Percentiles rank a stretch among this genome's conserved stretches.
These are phyloP conservation scores for Ogataea haglerorum DNA, from an alignment of 805 yeast genomes.

Conservation along the genomic window DNA sequence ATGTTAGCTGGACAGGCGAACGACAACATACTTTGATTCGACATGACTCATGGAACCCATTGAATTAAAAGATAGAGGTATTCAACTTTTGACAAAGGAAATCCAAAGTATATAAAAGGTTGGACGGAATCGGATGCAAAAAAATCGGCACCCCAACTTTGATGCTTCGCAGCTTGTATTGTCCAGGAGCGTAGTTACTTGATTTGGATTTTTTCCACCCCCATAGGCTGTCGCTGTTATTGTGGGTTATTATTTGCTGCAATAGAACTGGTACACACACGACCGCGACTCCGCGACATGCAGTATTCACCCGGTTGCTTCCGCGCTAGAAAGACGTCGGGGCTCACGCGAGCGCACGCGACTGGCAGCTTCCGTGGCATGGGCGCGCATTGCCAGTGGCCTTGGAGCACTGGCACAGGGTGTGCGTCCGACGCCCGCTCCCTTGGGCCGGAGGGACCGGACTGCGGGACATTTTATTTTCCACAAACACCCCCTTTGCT, in stretches of 20 bases:
- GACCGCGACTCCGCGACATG: conserved; percentile 2
- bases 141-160: conserved; percentile 4
- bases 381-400: background rate
- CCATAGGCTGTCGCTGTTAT: conserved; percentile 3
- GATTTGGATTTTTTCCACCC: conserved; percentile 7
- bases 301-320: conserved; percentile 8
- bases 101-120: conserved; percentile 11
- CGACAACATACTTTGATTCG: conserved; percentile 9
- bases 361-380: background rate
- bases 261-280: background rate
- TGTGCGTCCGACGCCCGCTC: background rate
- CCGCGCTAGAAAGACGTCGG: background rate
- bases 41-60: conserved; percentile 8
- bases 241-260: conserved; percentile 7
- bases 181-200: conserved; percentile 2
- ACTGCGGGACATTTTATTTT: no score
- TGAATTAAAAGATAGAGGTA: background rate
- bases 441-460: background rate
- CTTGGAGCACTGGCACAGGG: background rate
- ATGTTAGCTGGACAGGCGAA: background rate
- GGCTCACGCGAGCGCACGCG: conserved; percentile 1
- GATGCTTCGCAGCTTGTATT: conserved; percentile 9
- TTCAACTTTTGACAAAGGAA: conserved; percentile 4
- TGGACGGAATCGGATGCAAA: conserved; percentile 11
- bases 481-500: background rate